These are phyloP conservation scores for Dactylonectria estremocensis DNA, from an alignment of 2,329 filamentous ascomycete species.

Conservation along the genomic window DNA sequence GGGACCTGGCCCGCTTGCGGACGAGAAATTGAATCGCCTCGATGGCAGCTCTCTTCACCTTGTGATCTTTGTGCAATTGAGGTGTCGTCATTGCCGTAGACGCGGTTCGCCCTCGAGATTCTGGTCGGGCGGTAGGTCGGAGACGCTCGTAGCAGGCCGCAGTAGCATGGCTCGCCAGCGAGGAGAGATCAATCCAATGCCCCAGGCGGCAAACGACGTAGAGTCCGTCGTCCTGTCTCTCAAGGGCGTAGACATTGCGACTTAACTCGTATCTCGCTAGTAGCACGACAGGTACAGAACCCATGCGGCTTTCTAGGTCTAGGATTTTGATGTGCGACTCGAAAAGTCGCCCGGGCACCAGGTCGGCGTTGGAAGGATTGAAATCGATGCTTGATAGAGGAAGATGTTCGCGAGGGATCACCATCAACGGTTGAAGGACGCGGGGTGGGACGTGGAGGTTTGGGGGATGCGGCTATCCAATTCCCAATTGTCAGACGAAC, in stretches of 20 bases:
- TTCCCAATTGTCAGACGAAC: slow-evolving; percentile 11
- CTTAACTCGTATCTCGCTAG: slow-evolving; percentile 73
- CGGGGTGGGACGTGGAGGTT: slow-evolving; percentile 68
- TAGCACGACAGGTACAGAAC: slow-evolving; percentile 69
- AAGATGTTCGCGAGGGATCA: slow-evolving; percentile 73
- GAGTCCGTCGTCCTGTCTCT: slow-evolving; percentile 72
- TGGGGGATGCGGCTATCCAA: slow-evolving; percentile 68
- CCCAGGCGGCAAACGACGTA: slow-evolving; percentile 80
- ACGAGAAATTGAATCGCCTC: slow-evolving; percentile 75
- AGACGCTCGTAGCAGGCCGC: slow-evolving; percentile 52
- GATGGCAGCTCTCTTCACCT: slow-evolving; percentile 72
- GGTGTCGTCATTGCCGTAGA: slow-evolving; percentile 58
- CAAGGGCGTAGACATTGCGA: slow-evolving; percentile 73
- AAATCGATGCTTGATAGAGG: slow-evolving; percentile 75
- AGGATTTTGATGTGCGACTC: slow-evolving; percentile 75
- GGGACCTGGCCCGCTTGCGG: slow-evolving; percentile 65
- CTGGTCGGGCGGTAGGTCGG: slow-evolving; percentile 33
- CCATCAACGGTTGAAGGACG: slow-evolving; percentile 72
- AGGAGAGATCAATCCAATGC: slow-evolving; percentile 73
- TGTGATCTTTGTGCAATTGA: slow-evolving; percentile 64
- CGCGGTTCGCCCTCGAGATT: slow-evolving; percentile 39
- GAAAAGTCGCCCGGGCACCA: slow-evolving; percentile 70
- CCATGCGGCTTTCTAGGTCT: slow-evolving; percentile 74
- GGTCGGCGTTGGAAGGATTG: slow-evolving; percentile 63
- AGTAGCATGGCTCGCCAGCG: slow-evolving; percentile 66